Evolutionary conservation across 345 rosid genomes (phyloP), one percentile per base, ranked within the genome.

Genomic region (Eucalyptus melliodora): DNA sequence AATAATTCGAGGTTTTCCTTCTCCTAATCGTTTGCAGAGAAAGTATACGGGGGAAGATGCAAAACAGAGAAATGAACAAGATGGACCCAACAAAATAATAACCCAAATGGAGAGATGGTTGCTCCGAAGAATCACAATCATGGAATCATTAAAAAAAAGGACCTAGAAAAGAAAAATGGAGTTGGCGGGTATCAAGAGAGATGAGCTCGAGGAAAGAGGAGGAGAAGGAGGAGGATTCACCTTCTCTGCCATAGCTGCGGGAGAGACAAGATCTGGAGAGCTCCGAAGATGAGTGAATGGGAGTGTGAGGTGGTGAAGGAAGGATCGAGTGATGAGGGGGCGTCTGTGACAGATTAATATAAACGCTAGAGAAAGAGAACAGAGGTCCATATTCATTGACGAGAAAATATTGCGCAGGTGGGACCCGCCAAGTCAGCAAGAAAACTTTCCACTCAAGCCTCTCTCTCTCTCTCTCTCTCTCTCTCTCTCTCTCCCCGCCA

Each of bases 171-270:
- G 27, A 37, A 37, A 77, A 37, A 77, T 21, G 45, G 45, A 77
- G 4, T 9, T 3, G 89, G 94, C 50, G 12, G 23, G 42, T 31
- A 16, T 69, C 81, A 16, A 87, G 16, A 77, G n/a, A 89, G 53
- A 13, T 42, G 49, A 55, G 37, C 40, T 55, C 15, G 15, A 47
- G n/a, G 34, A 30, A 37, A 87, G 69, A 37, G 11, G 34, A 37
- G 27, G 23, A 87, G 67, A 3, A 27, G 31, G 67, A 87, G 67
- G 67, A 60, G 37, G 31, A 47, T n/a, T 30, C 23, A 90, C 92
- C 92, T 90, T 91, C 65, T 92, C 92, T 45, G 86, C 91, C 93
- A 92, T 92, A 16, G 92, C 89, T 65, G 77, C 23, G 90, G 31
- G 80, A 10, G 53, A 44, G n/a, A 34, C 44, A 40, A 23, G 87